phyloP scores from a whole-genome alignment of 2,329 filamentous ascomycete genomes.

The Ploettnerulaceae sp. region DNA sequence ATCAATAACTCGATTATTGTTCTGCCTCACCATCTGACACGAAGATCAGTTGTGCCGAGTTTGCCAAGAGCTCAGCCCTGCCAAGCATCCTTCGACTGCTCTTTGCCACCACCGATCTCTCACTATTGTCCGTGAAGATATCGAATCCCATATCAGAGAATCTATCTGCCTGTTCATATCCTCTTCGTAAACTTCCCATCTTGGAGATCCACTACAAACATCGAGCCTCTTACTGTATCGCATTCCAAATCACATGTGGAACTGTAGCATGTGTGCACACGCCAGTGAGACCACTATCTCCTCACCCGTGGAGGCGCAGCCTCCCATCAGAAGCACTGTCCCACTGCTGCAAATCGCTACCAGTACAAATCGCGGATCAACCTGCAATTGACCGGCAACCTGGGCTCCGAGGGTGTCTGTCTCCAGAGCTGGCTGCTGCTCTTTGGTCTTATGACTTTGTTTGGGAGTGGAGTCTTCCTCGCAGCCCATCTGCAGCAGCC shows the following conservation, averaged over 20 bases:
- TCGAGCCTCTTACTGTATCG: background rate
- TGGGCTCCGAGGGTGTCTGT: background rate
- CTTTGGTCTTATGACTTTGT: slow-evolving; percentile 4
- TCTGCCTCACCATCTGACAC: slow-evolving; percentile 1
- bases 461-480: background rate
- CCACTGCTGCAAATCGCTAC: background rate
- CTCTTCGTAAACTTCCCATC: background rate
- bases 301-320: slow-evolving; percentile 10
- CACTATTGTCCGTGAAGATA: background rate
- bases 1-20: background rate
- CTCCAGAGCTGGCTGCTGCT: background rate
- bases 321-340: background rate
- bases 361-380: background rate
- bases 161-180: slow-evolving; percentile 3
- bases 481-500: background rate
- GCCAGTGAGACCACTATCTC: background rate
- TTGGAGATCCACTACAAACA: background rate
- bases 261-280: background rate
- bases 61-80: slow-evolving; percentile 12
- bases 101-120: background rate
- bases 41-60: background rate
- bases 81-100: slow-evolving; percentile 1
- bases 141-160: slow-evolving; percentile 2
- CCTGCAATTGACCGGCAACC: background rate
- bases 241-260: background rate